These are phyloP conservation scores for Pittosporum tobira DNA, from an alignment of 129 eudicot genomes.

Conservation along the genomic window DNA sequence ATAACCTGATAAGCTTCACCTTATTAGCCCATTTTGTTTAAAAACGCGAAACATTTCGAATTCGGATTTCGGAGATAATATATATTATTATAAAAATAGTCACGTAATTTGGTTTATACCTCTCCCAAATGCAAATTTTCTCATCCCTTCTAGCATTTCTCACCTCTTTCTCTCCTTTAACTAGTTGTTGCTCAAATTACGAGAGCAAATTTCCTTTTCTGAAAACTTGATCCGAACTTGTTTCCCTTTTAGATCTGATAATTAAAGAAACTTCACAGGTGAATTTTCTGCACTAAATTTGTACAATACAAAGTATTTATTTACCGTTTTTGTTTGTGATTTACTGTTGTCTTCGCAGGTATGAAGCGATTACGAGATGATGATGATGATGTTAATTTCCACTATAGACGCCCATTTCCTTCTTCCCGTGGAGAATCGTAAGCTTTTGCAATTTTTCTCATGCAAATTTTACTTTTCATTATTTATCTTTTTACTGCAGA, in stretches of 20 bases:
- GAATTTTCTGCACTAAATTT: slow-evolving; percentile 4
- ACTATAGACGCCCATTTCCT: slow-evolving; percentile 75
- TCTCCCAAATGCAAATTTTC: slow-evolving; percentile 18
- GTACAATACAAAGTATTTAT: slow-evolving; percentile 11
- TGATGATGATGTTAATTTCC: slow-evolving; percentile 47
- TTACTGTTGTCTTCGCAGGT: slow-evolving; percentile 34
- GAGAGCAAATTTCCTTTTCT: slow-evolving; percentile 12
- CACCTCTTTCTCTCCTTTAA: slow-evolving; percentile 27
- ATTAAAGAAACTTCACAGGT: slow-evolving; percentile 25
- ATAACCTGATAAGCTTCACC: too few relatives aligned
- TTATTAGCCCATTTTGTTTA: too few relatives aligned
- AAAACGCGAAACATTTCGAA: slow-evolving; percentile 20
- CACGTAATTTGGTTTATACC: slow-evolving; percentile 28
- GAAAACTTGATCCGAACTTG: slow-evolving; percentile 21
- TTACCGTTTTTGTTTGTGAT: slow-evolving; percentile 14
- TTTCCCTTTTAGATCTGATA: slow-evolving; percentile 35
- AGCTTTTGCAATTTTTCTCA: slow-evolving; percentile 16
- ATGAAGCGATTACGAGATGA: slow-evolving; percentile 90
- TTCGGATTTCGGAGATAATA: too few relatives aligned
- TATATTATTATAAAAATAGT: slow-evolving; percentile 16
- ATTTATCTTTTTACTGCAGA: neutral
- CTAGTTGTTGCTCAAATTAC: slow-evolving; percentile 16
- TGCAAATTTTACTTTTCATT: neutral
- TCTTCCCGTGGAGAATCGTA: slow-evolving; percentile 88
- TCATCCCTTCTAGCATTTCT: slow-evolving; percentile 18